Percentiles rank a stretch among this genome's conserved stretches.
These are phyloP conservation scores for Pyrenophora seminiperda DNA, from an alignment of 2,329 filamentous ascomycete species.

Conservation along the genomic window DNA sequence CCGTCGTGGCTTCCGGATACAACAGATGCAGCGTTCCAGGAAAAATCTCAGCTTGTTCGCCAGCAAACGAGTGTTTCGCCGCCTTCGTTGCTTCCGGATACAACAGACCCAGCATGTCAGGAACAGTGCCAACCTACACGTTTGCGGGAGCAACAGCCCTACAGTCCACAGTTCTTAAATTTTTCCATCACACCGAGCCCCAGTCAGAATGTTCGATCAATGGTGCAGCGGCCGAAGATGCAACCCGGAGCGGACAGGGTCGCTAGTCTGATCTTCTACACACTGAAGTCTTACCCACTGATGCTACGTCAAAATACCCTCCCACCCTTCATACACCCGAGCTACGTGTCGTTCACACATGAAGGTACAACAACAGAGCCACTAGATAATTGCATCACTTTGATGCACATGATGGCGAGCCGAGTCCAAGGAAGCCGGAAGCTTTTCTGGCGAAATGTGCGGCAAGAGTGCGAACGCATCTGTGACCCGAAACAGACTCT, in stretches of 20 bases:
- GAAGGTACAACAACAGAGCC: slow-evolving; percentile 42
- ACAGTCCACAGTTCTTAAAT: too few relatives aligned
- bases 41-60: neutral
- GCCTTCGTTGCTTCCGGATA: neutral
- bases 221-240: slow-evolving; percentile 33
- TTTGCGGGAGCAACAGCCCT: too few relatives aligned
- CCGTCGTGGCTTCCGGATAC: neutral
- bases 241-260: slow-evolving; percentile 40
- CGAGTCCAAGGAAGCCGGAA: slow-evolving; percentile 45
- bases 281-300: slow-evolving; percentile 53
- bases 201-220: slow-evolving; percentile 25
- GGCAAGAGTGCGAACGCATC: slow-evolving; percentile 48
- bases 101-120: neutral
- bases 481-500: slow-evolving; percentile 18
- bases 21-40: neutral
- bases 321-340: slow-evolving; percentile 53
- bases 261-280: slow-evolving; percentile 48
- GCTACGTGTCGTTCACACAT: slow-evolving; percentile 27
- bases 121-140: neutral
- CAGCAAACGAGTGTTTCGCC: neutral
- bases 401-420: slow-evolving; percentile 50
- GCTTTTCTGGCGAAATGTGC: slow-evolving; percentile 55
- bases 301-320: slow-evolving; percentile 47
- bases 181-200: slow-evolving; percentile 32
- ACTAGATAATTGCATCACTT: slow-evolving; percentile 50